Base-by-base conservation (phyloP, 2,329 filamentous ascomycete species). In the Epichloe gansuensis region DNA sequence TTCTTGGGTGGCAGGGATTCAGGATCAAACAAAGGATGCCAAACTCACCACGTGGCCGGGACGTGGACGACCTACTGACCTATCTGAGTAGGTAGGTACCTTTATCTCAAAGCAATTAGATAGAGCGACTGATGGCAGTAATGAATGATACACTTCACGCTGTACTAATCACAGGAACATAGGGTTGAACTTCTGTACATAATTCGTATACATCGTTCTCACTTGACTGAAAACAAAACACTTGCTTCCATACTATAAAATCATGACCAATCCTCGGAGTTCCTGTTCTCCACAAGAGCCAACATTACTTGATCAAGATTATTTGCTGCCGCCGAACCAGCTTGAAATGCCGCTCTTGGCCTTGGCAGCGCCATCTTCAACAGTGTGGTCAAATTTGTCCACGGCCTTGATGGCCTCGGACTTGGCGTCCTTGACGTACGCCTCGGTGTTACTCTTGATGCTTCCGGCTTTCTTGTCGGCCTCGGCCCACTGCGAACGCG, bases 311-410 rank as follows among this genome's bases (percentile, higher is more conserved):
- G n/a, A 15, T 8, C 11, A 31, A 7, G 17, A 11, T 58, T 69
- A 69, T 62, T 62, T 62, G 49, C 79, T 78, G 52, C 89, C 84
- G 53, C 89, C 85, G 63, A 96, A 95, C 91, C 90, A 96, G 67
- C 86, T 80, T 43, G 85, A 87, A 62, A 95, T 69, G 58, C 86
- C 85, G 62, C 82, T 81, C 82, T 95, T 95, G 45, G 89, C 86
- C 75, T 95, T 86, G 50, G 82, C 71, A 4, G 89, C 82, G 59
- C 83, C 82, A 59, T 87, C 75, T 74, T 91, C 86, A 50, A 95
- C 85, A 59, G 82, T 90, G 62, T 82, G 80, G 72, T 95, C 91
- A 62, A 91, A 84, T 67, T 85, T 81, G 69, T 96, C 85, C 50
- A 93, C 81, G 63, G 89, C 86, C 66, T 83, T 81, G 61, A 85